Percentiles rank a stretch among this genome's conserved stretches.
Evolutionary conservation across 306 rosid species (phyloP).

Genomic region (Glycine tomentella): DNA sequence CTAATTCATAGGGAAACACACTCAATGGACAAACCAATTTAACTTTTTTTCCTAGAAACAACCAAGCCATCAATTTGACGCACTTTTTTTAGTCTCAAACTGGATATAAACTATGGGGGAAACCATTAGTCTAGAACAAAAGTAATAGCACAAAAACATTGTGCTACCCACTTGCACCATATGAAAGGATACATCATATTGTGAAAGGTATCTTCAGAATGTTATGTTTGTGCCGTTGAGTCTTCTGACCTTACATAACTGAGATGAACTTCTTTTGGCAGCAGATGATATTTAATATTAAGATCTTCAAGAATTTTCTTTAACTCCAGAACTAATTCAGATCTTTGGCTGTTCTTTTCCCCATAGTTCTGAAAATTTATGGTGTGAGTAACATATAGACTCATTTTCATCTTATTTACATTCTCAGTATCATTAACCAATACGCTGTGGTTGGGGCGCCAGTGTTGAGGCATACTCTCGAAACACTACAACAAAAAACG

Average conservation of each 20-base stretch:
- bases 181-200: neutral
- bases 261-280: slow-evolving; percentile 75
- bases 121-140: no score
- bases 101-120: no score
- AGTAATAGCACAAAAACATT: neutral
- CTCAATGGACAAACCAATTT: neutral
- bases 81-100: neutral
- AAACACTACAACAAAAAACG: no score
- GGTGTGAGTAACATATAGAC: slow-evolving; percentile 65
- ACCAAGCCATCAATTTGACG: neutral
- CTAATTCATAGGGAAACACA: neutral
- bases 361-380: slow-evolving; percentile 82
- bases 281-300: slow-evolving; percentile 69
- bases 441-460: slow-evolving; percentile 72
- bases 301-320: slow-evolving; percentile 82
- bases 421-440: slow-evolving; percentile 74
- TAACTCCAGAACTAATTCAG: slow-evolving; percentile 76
- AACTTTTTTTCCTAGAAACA: neutral
- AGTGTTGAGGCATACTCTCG: slow-evolving; percentile 80
- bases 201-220: slow-evolving; percentile 29
- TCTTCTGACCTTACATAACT: slow-evolving; percentile 50
- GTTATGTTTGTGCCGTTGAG: slow-evolving; percentile 35
- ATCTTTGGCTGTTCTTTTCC: slow-evolving; percentile 69
- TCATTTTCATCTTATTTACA: slow-evolving; percentile 75
- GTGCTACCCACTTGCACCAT: neutral